These are phyloP conservation scores for Boletus tylopilopsis DNA, from an alignment of 768 basidiomycete genomes.

Conservation along the genomic window DNA sequence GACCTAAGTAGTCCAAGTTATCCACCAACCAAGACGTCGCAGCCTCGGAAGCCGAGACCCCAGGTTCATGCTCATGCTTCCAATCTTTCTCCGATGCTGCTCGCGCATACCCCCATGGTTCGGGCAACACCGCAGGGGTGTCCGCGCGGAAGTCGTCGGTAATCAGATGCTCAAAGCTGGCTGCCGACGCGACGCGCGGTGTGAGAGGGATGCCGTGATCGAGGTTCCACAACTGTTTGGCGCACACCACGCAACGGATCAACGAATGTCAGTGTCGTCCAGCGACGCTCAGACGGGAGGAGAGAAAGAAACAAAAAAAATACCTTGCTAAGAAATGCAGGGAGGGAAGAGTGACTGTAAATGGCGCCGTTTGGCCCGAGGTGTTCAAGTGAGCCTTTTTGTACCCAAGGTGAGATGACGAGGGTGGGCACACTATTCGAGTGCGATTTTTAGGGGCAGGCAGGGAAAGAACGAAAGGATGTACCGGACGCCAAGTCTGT, in stretches of 20 bases:
- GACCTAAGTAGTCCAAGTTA: neutral
- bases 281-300: neutral
- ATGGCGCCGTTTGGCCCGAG: neutral
- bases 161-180: slow-evolving; percentile 24
- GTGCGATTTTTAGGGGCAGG: neutral
- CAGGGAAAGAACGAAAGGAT: neutral
- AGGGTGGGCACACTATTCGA: slow-evolving; percentile 18
- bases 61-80: too few relatives aligned
- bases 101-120: slow-evolving; percentile 17
- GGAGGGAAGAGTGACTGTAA: slow-evolving; percentile 24
- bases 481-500: slow-evolving; percentile 25
- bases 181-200: slow-evolving; percentile 16
- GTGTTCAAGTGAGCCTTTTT: slow-evolving; percentile 17
- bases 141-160: slow-evolving; percentile 20
- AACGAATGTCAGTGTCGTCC: neutral
- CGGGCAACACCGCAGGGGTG: slow-evolving; percentile 10
- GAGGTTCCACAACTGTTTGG: slow-evolving; percentile 22
- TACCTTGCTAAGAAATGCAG: slow-evolving; percentile 21
- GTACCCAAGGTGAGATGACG: slow-evolving; percentile 24
- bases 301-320: too few relatives aligned
- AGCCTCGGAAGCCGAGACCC: neutral
- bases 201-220: slow-evolving; percentile 21
- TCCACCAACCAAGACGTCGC: neutral
- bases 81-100: neutral
- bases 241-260: neutral